Percentiles rank a stretch among this genome's conserved stretches.
Conservation (phyloP, 116 monocot species). For the Iris pallida region DNA sequence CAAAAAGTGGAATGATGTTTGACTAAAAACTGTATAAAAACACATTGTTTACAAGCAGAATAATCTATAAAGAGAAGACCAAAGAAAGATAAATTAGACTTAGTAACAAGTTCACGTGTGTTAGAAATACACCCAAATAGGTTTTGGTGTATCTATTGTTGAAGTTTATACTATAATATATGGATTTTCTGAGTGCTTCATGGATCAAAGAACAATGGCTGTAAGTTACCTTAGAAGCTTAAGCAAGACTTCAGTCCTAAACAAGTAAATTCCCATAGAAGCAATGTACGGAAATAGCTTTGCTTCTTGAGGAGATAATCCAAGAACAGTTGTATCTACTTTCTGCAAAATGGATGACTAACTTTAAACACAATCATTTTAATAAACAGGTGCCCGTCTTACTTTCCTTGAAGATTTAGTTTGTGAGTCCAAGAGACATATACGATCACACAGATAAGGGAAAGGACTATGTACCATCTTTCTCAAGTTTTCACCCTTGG, state of each 20-base stretch:
- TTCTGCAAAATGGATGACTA: slow-evolving; percentile 28
- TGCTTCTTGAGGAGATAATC: slow-evolving; percentile 44
- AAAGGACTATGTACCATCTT: slow-evolving; percentile 39
- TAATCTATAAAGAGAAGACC: background rate
- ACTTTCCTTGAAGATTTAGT: too few species aligned
- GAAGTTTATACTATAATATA: too few species aligned
- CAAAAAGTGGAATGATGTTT: slow-evolving; percentile 57
- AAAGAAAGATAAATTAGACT: background rate
- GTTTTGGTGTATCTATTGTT: too few species aligned
- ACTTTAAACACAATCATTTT: background rate
- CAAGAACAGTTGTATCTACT: slow-evolving; percentile 50
- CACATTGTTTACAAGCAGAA: slow-evolving; percentile 18
- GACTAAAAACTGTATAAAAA: slow-evolving; percentile 58
- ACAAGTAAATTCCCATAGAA: slow-evolving; percentile 77
- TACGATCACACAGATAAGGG: background rate
- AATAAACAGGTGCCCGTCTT: background rate
- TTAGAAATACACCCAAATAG: too few species aligned
- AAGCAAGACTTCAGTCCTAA: slow-evolving; percentile 50
- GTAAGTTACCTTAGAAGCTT: slow-evolving; percentile 52
- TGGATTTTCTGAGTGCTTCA: too few species aligned
- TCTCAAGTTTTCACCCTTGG: slow-evolving; percentile 56
- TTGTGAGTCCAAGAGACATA: too few species aligned
- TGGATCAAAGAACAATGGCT: background rate
- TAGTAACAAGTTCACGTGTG: background rate
- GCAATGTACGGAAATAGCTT: slow-evolving; percentile 54